phyloP scores from a whole-genome alignment of 2,329 filamentous ascomycete genomes.

The Nemania sp. region DNA sequence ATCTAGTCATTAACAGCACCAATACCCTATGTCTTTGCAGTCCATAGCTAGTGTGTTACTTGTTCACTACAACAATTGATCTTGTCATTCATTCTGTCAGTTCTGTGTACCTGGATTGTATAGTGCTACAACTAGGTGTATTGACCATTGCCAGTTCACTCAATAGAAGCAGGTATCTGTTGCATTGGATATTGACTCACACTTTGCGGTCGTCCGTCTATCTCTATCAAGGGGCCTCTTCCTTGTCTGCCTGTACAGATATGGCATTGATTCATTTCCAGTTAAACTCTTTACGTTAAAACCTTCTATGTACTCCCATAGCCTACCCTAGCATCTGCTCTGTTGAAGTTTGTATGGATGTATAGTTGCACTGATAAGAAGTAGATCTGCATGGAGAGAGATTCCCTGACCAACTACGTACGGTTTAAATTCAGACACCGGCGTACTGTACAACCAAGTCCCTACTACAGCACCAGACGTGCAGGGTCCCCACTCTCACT shows the following conservation, averaged over 20 bases:
- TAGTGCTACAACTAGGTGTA: not conserved
- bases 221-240: not conserved
- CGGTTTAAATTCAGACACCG: conserved; percentile 5
- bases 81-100: not conserved
- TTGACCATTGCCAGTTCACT: not conserved
- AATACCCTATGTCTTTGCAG: not conserved
- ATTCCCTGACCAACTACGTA: conserved; percentile 10
- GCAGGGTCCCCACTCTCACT: conserved; percentile 27
- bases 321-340: not conserved
- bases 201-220: not conserved
- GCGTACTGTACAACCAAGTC: conserved; percentile 33
- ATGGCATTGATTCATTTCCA: not conserved
- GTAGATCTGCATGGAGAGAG: conserved; percentile 18
- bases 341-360: not conserved
- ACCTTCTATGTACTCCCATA: not conserved
- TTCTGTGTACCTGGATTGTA: not conserved
- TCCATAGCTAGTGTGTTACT: not conserved
- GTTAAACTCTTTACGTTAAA: not conserved
- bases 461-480: conserved; percentile 27
- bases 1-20: not conserved
- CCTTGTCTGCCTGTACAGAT: not conserved
- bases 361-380: conserved; percentile 26
- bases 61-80: not conserved
- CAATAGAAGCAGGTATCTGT: no score
- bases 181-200: not conserved